Evolutionary conservation across 495 filamentous ascomycete species (phyloP), one percentile per base, ranked within the genome.

Genomic region (Talaromyces thailandensis): DNA sequence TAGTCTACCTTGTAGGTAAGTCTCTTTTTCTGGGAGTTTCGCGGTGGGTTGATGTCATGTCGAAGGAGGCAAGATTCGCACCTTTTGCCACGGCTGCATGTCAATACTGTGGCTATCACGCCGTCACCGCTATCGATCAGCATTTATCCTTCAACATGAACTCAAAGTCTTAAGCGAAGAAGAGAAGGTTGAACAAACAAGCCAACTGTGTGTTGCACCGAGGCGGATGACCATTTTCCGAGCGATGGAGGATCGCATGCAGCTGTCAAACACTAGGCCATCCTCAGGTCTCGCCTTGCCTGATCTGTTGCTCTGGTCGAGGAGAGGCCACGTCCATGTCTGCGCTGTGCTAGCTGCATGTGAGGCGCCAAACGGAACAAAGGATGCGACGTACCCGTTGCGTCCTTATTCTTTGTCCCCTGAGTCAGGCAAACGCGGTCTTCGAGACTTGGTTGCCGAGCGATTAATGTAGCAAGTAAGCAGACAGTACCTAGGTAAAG

Each of bases 281-380:
- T 40, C 35, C 35, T 40, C 35, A 16, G 12, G 35, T 40, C 11
- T 40, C 35, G 12, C 35, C 35, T 52, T 14, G 2, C 26, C 23
- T 25, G 51, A 14, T 16, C 14, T 28, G 51, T 55, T 55, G 24
- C 23, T 55, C 24, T 53, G 50, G 11, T 53, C 50, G 8, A 53
- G 23, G 6, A 5, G 23, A 12, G 23, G 14, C 16, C 50, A 16
- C 4, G n/a, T 28, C 23, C 50, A 53, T 11, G 14, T 37, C 6
- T 50, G 45, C 8, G 48, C 18, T 25, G 48, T 40, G 35, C 35
- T 40, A 11, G 48, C 11, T 35, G 29, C 55, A 57, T 57, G 29
- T 57, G 55, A 57, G 55, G 55, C 18, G 28, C 55, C 55, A 57
- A 35, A 21, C 28, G 55, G 55, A 35, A 35, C 26, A 35, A 57